phyloP scores from a whole-genome alignment of 805 yeast species.

The Ascoidea tarda region DNA sequence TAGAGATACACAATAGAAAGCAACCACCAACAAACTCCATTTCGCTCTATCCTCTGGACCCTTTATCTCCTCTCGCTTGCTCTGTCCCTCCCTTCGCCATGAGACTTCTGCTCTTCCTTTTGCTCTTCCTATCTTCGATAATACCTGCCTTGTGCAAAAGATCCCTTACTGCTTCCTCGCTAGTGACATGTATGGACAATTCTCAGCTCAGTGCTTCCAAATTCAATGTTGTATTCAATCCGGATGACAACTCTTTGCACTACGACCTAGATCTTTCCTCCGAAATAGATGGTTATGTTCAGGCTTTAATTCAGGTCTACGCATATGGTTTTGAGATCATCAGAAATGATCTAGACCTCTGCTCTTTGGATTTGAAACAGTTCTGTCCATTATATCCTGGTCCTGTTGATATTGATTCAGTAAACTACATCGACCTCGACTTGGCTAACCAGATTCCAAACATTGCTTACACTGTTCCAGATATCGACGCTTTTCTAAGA shows the following conservation, averaged over 20 bases:
- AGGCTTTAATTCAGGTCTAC: constrained; percentile 58
- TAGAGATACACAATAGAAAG: too few species aligned
- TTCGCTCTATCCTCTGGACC: too few species aligned
- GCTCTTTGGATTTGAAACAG: constrained; percentile 60
- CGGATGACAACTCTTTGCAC: constrained; percentile 49
- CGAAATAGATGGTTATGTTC: constrained; percentile 48
- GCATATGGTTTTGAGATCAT: constrained; percentile 80
- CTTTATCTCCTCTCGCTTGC: too few species aligned
- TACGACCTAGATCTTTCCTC: constrained; percentile 62
- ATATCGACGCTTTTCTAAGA: constrained; percentile 67
- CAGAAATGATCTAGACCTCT: constrained; percentile 41
- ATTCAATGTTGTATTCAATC: constrained; percentile 65
- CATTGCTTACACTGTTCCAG: constrained; percentile 77
- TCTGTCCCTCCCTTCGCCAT: too few species aligned
- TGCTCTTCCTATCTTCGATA: neutral
- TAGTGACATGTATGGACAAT: constrained; percentile 76
- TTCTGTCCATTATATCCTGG: constrained; percentile 87
- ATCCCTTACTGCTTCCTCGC: constrained; percentile 42
- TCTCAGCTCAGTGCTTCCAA: constrained; percentile 60
- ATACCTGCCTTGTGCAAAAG: too few species aligned
- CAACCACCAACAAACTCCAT: too few species aligned
- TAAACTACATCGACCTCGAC: constrained; percentile 37
- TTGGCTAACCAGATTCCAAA: constrained; percentile 58
- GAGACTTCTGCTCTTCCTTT: neutral
- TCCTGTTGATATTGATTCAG: constrained; percentile 56